Percentiles rank a stretch among this genome's conserved stretches.
phyloP scores from a whole-genome alignment of 257 asterid species.

The Solanum corneliomulleri region DNA sequence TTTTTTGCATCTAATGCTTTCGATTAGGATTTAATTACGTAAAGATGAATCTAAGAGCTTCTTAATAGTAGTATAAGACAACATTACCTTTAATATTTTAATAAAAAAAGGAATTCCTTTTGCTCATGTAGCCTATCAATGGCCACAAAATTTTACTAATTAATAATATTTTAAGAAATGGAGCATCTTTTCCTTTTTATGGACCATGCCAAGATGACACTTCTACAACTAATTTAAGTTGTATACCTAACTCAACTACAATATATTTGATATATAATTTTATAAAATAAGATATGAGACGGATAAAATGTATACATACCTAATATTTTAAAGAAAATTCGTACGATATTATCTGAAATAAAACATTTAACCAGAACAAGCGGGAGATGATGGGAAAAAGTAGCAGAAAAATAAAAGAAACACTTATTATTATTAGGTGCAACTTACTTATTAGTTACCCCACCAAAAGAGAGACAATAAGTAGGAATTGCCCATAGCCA shows the following conservation, averaged over 20 bases:
- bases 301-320: no score
- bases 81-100: background rate
- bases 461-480: slow-evolving; percentile 1
- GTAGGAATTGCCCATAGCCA: background rate
- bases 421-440: background rate
- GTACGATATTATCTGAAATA: background rate
- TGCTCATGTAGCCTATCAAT: background rate
- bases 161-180: background rate
- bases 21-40: background rate
- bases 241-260: background rate
- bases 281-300: no score
- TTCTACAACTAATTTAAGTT: background rate
- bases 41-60: background rate
- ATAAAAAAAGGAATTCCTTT: background rate
- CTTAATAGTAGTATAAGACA: background rate
- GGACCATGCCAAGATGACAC: background rate
- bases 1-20: background rate
- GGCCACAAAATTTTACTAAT: background rate
- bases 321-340: background rate
- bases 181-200: background rate
- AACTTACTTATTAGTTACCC: background rate
- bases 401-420: background rate
- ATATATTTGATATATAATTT: no score
- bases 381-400: background rate
- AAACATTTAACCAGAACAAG: background rate